A percentile compares a stretch with the other conserved stretches of the same genome.
phyloP scores from a whole-genome alignment of 768 basidiomycete species.

The Nidularia pulvinata region DNA sequence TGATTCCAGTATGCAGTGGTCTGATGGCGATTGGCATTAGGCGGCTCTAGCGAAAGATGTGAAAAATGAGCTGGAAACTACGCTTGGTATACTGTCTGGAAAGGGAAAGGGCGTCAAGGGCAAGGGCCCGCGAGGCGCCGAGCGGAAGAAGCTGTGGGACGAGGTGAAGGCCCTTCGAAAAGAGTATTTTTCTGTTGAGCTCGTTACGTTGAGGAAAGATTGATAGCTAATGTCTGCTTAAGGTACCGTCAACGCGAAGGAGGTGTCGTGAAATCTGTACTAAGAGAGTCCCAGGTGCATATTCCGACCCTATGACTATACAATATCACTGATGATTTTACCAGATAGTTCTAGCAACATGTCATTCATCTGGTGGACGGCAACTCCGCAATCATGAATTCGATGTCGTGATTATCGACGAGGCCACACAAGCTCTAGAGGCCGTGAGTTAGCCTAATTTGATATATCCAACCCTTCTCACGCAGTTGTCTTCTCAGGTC shows the following conservation, averaged over 20 bases:
- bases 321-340: slow-evolving; percentile 30
- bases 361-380: slow-evolving; percentile 88
- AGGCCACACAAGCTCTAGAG: slow-evolving; percentile 96
- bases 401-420: slow-evolving; percentile 95
- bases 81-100: slow-evolving; percentile 63
- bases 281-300: slow-evolving; percentile 73
- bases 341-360: slow-evolving; percentile 89
- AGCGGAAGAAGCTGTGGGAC: slow-evolving; percentile 85
- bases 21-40: slow-evolving; percentile 27
- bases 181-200: slow-evolving; percentile 52
- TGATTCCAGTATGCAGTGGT: background rate
- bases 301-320: background rate
- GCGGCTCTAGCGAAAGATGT: slow-evolving; percentile 87
- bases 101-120: slow-evolving; percentile 77
- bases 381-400: slow-evolving; percentile 79
- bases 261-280: slow-evolving; percentile 78
- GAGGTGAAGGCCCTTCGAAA: slow-evolving; percentile 86
- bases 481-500: slow-evolving; percentile 40
- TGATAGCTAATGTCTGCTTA: slow-evolving; percentile 72
- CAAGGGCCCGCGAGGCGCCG: slow-evolving; percentile 66
- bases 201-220: background rate
- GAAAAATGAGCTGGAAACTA: slow-evolving; percentile 78
- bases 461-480: slow-evolving; percentile 1
- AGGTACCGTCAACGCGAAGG: slow-evolving; percentile 92
- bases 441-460: slow-evolving; percentile 51